Evolutionary conservation across 495 filamentous ascomycete genomes (phyloP).

Genomic region (Aspergillus coremiiformis): DNA sequence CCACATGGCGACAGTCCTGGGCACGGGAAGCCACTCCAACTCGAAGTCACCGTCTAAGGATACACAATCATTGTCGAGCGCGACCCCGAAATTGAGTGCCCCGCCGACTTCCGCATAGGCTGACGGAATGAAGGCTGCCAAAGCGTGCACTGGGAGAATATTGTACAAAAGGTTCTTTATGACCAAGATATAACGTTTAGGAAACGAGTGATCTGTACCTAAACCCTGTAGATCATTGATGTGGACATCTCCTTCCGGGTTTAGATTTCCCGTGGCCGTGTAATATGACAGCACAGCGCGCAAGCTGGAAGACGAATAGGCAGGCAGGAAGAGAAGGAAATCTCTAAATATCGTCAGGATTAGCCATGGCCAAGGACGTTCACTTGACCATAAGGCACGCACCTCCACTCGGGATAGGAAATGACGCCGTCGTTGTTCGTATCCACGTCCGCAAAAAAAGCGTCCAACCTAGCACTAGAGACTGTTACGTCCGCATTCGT

Average conservation of each 20-base stretch:
- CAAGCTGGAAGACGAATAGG: conserved; percentile 58
- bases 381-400: conserved; percentile 25
- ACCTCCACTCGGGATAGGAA: conserved; percentile 95
- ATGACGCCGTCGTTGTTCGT: conserved; percentile 83
- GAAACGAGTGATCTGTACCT: conserved; percentile 81
- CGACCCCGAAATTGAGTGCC: conserved; percentile 17
- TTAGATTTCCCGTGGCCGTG: conserved; percentile 80
- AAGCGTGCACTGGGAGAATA: conserved; percentile 30
- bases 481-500: conserved; percentile 69
- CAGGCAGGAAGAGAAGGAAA: conserved; percentile 91
- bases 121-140: conserved; percentile 35
- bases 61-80: conserved; percentile 25
- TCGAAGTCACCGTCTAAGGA: conserved; percentile 34
- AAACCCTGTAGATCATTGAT: conserved; percentile 87
- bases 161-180: conserved; percentile 37
- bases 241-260: conserved; percentile 87
- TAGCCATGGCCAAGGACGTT: conserved; percentile 8
- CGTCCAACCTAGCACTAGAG: conserved; percentile 65
- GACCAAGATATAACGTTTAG: conserved; percentile 41
- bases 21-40: conserved; percentile 40
- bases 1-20: conserved; percentile 41
- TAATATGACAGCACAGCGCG: conserved; percentile 87
- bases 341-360: conserved; percentile 50
- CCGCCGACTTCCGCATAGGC: conserved; percentile 31
- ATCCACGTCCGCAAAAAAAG: conserved; percentile 86